Conservation (phyloP, 2,329 filamentous ascomycete genomes). For the Colletotrichum cuscutae region DNA sequence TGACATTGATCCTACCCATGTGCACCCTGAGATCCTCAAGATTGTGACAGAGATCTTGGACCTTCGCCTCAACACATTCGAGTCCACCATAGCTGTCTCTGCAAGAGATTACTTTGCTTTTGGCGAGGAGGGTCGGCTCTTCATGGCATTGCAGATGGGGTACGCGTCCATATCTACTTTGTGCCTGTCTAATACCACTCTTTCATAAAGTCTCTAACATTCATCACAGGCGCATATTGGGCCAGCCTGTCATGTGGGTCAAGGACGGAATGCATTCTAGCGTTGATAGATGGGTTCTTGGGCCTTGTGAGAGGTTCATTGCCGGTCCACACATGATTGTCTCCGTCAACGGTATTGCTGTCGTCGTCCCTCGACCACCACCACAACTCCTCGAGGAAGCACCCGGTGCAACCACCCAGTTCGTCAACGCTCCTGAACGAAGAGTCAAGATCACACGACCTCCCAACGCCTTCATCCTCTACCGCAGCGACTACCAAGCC, state of each 20-base stretch:
- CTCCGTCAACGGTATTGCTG: slow-evolving; percentile 21
- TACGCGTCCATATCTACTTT: neutral
- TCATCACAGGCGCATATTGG: slow-evolving; percentile 8
- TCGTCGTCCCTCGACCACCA: slow-evolving; percentile 21
- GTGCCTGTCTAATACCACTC: neutral
- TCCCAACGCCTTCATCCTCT: slow-evolving; percentile 47
- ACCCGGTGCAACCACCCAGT: neutral
- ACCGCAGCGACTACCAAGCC: slow-evolving; percentile 42
- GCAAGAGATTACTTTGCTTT: slow-evolving; percentile 14
- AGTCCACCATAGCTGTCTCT: slow-evolving; percentile 27
- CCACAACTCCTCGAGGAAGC: slow-evolving; percentile 13
- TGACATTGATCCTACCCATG: slow-evolving; percentile 16
- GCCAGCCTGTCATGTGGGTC: slow-evolving; percentile 28
- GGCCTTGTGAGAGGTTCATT: slow-evolving; percentile 21
- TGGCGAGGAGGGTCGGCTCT: slow-evolving; percentile 25
- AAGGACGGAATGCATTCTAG: slow-evolving; percentile 24
- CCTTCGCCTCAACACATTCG: slow-evolving; percentile 27
- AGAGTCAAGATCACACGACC: slow-evolving; percentile 38
- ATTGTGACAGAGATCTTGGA: slow-evolving; percentile 22
- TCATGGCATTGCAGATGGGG: slow-evolving; percentile 30
- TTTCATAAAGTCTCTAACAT: neutral
- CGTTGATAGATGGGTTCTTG: slow-evolving; percentile 30
- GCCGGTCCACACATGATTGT: slow-evolving; percentile 27
- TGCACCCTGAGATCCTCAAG: slow-evolving; percentile 14
- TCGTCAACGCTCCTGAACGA: slow-evolving; percentile 14